Evolutionary conservation across 78 protist species (phyloP), one percentile per base, ranked within the genome.

Genomic region (Dictyostelium intermedium): DNA sequence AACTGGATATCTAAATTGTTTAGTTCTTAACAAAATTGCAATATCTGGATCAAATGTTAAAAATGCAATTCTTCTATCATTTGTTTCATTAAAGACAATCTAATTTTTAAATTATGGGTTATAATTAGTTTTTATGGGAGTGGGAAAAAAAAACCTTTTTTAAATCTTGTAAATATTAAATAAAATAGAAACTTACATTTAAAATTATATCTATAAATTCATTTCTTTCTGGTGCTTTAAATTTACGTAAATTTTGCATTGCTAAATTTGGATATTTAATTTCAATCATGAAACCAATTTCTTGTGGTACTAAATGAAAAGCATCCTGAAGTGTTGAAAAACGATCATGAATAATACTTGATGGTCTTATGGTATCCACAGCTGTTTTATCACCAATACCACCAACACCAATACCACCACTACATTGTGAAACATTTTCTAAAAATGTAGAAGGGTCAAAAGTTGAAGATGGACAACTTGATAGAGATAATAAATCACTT

Each of bases 31-130:
- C 18, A 87, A 34, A 37, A 87, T 87, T 39, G 93, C 93, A 79
- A 87, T 87, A 79, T 87, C 93, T 79, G 93, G 93, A 63, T 87
- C 93, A 63, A 87, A 87, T 30, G 93, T 87, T 66, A 87, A 66
- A 79, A 87, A 87, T 60, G 80, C 93, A 34, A 87, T 79, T 79
- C 66, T 87, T 63, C 93, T 77, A 47, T 87, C 85, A 32, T 69
- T 73, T 5, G 80, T 84, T 79, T 87, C 93, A 87, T 79, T 87
- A 79, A 87, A 87, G 30, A 87, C 93, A 87, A 79, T 79, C 93
- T 87, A 53, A 47, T 82, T 61, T 2, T 0, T n/a, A 16, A 27
- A 23, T 9, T 25, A n/a, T n/a, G n/a, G n/a, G n/a, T n/a, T n/a
- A n/a, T n/a, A n/a, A n/a, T n/a, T n/a, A n/a, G n/a, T n/a, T n/a